These are phyloP conservation scores for Candida sojae DNA, from an alignment of 1,139 yeast species.

Conservation along the genomic window DNA sequence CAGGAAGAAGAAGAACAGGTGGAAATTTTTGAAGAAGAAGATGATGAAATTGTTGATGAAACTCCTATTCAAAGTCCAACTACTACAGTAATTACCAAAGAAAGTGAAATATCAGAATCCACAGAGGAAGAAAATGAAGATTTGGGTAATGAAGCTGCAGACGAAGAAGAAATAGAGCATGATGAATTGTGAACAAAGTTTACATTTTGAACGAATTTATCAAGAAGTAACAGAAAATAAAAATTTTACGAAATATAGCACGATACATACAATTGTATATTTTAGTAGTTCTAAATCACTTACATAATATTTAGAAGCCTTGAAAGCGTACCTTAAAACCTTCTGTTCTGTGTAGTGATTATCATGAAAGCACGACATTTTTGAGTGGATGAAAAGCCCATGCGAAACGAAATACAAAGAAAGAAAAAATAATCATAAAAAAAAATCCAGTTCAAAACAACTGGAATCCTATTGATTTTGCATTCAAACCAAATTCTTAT, in stretches of 20 bases:
- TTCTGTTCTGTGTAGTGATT: too few species aligned
- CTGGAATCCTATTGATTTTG: not conserved
- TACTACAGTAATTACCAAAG: not conserved
- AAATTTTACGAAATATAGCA: too few species aligned
- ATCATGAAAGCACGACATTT: too few species aligned
- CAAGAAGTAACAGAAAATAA: too few species aligned
- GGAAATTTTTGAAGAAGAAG: conserved; percentile 15
- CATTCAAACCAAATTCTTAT: too few species aligned
- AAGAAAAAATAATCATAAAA: not conserved
- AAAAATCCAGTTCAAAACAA: not conserved
- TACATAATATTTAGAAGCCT: too few species aligned
- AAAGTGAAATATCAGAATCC: conserved; percentile 1
- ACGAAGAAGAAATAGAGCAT: conserved; percentile 28
- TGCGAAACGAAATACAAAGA: not conserved
- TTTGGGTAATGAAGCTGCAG: conserved; percentile 34
- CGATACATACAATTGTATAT: not conserved
- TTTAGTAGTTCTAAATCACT: not conserved
- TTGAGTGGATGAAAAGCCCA: too few species aligned
- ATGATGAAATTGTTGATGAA: conserved; percentile 12
- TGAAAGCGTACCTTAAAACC: too few species aligned
- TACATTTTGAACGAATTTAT: too few species aligned
- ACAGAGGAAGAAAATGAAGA: conserved; percentile 24
- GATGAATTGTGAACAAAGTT: conserved; percentile 54
- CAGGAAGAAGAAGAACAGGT: conserved; percentile 18
- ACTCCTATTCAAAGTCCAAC: conserved; percentile 2